Evolutionary conservation across 2,329 filamentous ascomycete genomes (phyloP), one percentile per base, ranked within the genome.

Genomic region (Fusarium luffae): DNA sequence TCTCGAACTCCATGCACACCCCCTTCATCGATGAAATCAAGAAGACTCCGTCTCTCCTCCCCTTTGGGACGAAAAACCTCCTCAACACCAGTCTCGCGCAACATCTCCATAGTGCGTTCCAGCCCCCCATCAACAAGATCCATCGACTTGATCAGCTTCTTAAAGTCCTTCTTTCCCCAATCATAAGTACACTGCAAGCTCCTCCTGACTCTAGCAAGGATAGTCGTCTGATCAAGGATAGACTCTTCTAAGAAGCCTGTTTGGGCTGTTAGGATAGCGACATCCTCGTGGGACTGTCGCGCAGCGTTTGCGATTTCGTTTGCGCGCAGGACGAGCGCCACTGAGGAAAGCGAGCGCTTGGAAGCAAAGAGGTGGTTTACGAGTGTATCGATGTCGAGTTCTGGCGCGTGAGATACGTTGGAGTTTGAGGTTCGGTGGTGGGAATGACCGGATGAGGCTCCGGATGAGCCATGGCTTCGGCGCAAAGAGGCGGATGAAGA

Each of bases 291-390:
- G 34, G 93, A 88, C 32, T 86, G 83, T 34, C 93, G 90, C 7
- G 94, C 93, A 16, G 88, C 85, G 21, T 89, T 93, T 46, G 96
- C 92, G 59, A 98, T 90, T 75, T 97, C 92, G 77, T 96, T 94
- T 70, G 94, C 94, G 63, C 93, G 92, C 77, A 93, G 90, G 54
- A 98, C 93, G 64, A 92, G 90, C 43, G 86, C 89, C 78, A 97
- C 94, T 13, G 93, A 93, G 18, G 92, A 92, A 7, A 98, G 86
- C 2, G 94, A 94, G 46, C 93, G 89, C 78, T 98, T 98, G 11
- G 95, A 92, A 30, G 92, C 90, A 42, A 98, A 89, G 37, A 98
- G 90, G 80, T 97, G 90, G 55, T 89, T 88, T 59, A 98, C 92
- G 44, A 98, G 89, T 25, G 89, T 89, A 73, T 97, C 93, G 75